Evolutionary conservation across 2,329 filamentous ascomycete genomes (phyloP), one percentile per base, ranked within the genome.

Genomic region (Trichoderma semiorbis): DNA sequence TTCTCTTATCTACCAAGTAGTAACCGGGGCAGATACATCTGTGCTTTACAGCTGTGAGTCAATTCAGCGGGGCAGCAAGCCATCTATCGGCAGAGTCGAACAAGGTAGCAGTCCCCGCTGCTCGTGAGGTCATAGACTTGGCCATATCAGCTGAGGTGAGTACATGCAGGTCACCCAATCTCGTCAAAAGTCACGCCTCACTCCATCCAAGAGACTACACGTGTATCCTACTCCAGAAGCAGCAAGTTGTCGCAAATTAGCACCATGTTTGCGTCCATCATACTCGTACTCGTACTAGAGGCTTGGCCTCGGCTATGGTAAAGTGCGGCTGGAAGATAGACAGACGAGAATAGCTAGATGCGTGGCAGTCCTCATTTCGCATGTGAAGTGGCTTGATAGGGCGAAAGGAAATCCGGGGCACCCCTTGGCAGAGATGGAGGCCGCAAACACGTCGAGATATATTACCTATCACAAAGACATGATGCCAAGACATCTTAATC

Each of bases 351-450:
- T 24, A 65, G 30, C 36, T 43, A 34, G 47, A 50, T 24, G 28
- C n/a, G 18, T 34, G 47, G 47, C n/a, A 24, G 62, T 47, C 39
- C 28, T 65, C 62, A 65, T 65, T 65, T 65, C 62, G 62, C 64
- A 43, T 67, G 32, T 43, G 24, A 58, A 67, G 50, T 67, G 34
- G 64, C 64, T 67, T 58, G 64, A 43, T 24, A 43, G 24, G 18
- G 53, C 18, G 18, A 24, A 43, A 30, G 53, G 30, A 67, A 67
- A 67, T 67, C 64, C 34, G 64, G 64, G 64, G 64, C 50, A 43
- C 32, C 50, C 50, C 53, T 39, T 67, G 64, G 11, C 47, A 18
- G 14, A 21, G 32, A 58, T 12, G 10, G 34, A 28, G 30, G 55
- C 39, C 39, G 32, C 24, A 64, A 47, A n/a, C 12, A 43, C 21